phyloP scores from a whole-genome alignment of 768 basidiomycete species.

The Tremella mesenterica region DNA sequence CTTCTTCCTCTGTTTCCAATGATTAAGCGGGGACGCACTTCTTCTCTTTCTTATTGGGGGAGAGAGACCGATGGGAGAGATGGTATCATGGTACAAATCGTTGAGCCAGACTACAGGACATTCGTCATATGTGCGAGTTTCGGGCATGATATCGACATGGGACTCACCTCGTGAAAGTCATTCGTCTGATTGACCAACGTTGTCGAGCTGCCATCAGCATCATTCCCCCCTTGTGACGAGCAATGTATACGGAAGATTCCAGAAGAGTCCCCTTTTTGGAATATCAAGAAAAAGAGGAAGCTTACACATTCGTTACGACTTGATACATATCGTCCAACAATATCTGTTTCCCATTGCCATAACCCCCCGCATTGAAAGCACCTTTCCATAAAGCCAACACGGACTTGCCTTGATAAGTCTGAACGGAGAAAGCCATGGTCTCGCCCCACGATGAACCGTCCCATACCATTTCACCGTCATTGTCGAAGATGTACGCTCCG shows the following conservation, averaged over 20 bases:
- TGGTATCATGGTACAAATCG: too few relatives aligned
- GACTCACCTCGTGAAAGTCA: conserved; percentile 19
- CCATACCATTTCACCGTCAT: not conserved
- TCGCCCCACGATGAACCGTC: conserved; percentile 11
- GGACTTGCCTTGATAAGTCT: conserved; percentile 18
- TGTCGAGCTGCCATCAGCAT: conserved; percentile 2
- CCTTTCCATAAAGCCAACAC: conserved; percentile 30
- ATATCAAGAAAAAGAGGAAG: not conserved
- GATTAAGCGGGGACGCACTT: too few relatives aligned
- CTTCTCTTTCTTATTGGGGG: too few relatives aligned
- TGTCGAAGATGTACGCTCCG: not conserved
- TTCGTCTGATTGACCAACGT: not conserved
- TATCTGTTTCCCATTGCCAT: conserved; percentile 15
- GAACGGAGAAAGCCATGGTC: conserved; percentile 19
- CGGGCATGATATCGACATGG: too few relatives aligned
- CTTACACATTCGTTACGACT: conserved; percentile 13
- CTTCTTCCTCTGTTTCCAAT: too few relatives aligned
- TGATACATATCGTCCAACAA: conserved; percentile 15
- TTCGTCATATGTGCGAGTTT: too few relatives aligned
- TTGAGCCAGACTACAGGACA: too few relatives aligned
- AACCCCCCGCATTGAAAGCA: conserved; percentile 15
- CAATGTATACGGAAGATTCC: not conserved
- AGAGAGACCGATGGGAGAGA: too few relatives aligned
- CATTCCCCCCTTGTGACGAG: not conserved
- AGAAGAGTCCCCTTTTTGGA: not conserved